Evolutionary conservation across 495 filamentous ascomycete genomes (phyloP), one percentile per base, ranked within the genome.

Genomic region (Sporormia fimetaria): DNA sequence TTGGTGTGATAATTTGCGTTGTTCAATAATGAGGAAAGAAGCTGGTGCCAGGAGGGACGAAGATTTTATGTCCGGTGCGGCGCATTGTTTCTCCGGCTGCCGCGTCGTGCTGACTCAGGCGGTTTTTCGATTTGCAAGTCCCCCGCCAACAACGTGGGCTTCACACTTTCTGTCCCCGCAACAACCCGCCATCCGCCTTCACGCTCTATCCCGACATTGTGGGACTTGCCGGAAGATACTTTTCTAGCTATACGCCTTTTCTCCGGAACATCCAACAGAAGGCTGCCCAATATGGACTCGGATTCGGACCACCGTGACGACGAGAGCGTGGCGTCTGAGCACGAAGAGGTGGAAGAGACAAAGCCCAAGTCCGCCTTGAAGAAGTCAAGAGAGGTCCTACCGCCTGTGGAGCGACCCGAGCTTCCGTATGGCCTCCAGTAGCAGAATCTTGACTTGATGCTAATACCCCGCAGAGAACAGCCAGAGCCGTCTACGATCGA

Each of bases 401-500:
- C 51, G 68, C 68, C 46, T 1, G 80, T 76, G 33, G 55, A 57
- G 32, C 70, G 94, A 11, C 90, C 90, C 37, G 78, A 82, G 33
- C 61, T 66, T 11, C 63, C 63, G 26, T 50, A 40, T 21, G 47
- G 1, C 6, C 11, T 29, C n/a, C 26, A 4, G 7, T 18, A 3
- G 6, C n/a, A 37, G 27, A 6, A 2, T 6, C 9, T 3, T 15
- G 7, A 24, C 7, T 20, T 21, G 2, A 22, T 7, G 36, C 27
- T 44, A 8, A 50, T 34, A 15, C 9, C 20, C 11, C 21, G 6
- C 22, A 50, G 47, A 9, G 55, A 59, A 40, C 90, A 98, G 64
- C 90, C 90, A 26, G 79, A 98, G 47, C 85, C 90, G 50, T 71
- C 77, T 51, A 76, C 81, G 44, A 68, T 98, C 45, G 85, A 94